Conservation (phyloP, 2,329 filamentous ascomycete species). For the Xylariaceae sp. region DNA sequence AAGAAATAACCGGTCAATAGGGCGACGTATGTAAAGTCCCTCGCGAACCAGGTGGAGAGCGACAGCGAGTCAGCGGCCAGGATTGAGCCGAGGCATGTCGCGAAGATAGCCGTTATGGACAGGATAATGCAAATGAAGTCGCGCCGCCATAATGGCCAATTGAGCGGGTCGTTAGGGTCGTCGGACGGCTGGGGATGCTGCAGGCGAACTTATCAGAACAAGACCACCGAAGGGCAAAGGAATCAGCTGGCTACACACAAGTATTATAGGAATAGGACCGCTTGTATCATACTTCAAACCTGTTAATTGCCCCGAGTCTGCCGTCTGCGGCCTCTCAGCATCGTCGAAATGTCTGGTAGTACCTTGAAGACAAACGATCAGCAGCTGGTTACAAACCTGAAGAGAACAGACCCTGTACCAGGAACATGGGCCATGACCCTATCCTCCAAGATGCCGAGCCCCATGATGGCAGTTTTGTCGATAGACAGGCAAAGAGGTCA, state of each 20-base stretch:
- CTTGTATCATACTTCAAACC: constrained; percentile 74
- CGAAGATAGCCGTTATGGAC: constrained; percentile 80
- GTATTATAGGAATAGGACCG: constrained; percentile 70
- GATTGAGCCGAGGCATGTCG: constrained; percentile 80
- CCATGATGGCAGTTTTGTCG: constrained; percentile 49
- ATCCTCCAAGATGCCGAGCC: constrained; percentile 74
- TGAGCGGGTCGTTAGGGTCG: constrained; percentile 85
- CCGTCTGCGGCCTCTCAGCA: constrained; percentile 50
- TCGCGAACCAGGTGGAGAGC: constrained; percentile 66
- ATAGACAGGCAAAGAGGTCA: neutral
- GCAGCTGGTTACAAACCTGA: neutral
- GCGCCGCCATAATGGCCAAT: constrained; percentile 84
- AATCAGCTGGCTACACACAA: constrained; percentile 53
- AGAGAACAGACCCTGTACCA: too few relatives aligned
- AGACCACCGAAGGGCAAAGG: too few relatives aligned
- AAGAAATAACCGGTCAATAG: constrained; percentile 87
- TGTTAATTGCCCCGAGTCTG: constrained; percentile 42
- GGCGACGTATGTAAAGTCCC: constrained; percentile 74
- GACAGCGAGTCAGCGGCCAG: constrained; percentile 87
- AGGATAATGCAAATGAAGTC: constrained; percentile 79
- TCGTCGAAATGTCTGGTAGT: constrained; percentile 69
- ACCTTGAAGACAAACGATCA: constrained; percentile 41
- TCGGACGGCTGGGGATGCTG: constrained; percentile 81
- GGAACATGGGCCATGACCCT: constrained; percentile 69
- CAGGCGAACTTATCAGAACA: neutral